Percentiles rank a stretch among this genome's conserved stretches.
These are phyloP conservation scores for Kodamaea lidongshanica DNA, from an alignment of 805 yeast genomes.

Conservation along the genomic window DNA sequence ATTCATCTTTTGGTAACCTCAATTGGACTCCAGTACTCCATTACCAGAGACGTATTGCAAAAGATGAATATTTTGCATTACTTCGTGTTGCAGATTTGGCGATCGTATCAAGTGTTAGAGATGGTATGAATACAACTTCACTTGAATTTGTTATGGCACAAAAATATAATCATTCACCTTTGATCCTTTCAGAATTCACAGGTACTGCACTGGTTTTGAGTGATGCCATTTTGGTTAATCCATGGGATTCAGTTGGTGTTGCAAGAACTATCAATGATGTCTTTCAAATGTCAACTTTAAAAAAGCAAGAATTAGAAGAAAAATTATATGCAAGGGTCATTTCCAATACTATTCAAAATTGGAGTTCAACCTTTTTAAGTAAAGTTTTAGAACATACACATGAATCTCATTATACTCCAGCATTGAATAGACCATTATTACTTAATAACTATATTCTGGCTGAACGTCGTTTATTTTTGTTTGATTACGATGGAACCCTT, in stretches of 20 bases:
- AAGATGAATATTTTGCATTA: slow-evolving; percentile 84
- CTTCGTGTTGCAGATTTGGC: slow-evolving; percentile 87
- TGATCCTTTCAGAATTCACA: slow-evolving; percentile 86
- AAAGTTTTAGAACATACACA: slow-evolving; percentile 42
- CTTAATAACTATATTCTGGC: slow-evolving; percentile 55
- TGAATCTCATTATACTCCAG: slow-evolving; percentile 55
- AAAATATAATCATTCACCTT: slow-evolving; percentile 63
- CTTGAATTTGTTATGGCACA: slow-evolving; percentile 88
- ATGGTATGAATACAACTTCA: slow-evolving; percentile 95
- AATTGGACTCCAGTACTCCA: slow-evolving; percentile 86
- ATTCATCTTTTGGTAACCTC: slow-evolving; percentile 76
- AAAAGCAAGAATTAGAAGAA: slow-evolving; percentile 41
- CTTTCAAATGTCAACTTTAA: slow-evolving; percentile 46
- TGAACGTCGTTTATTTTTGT: slow-evolving; percentile 67
- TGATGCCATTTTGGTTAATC: slow-evolving; percentile 81
- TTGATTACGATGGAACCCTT: slow-evolving; percentile 96
- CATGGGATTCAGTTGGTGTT: slow-evolving; percentile 95
- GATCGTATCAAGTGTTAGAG: slow-evolving; percentile 83
- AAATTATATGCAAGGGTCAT: slow-evolving; percentile 60
- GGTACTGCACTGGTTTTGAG: slow-evolving; percentile 72
- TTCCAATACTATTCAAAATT: slow-evolving; percentile 66
- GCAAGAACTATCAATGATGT: slow-evolving; percentile 76
- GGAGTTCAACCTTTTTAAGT: slow-evolving; percentile 63
- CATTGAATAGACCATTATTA: slow-evolving; percentile 66
- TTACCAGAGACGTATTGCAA: slow-evolving; percentile 81